Conservation (phyloP, 2,329 filamentous ascomycete genomes). For the Chalaropsis thielavioides region DNA sequence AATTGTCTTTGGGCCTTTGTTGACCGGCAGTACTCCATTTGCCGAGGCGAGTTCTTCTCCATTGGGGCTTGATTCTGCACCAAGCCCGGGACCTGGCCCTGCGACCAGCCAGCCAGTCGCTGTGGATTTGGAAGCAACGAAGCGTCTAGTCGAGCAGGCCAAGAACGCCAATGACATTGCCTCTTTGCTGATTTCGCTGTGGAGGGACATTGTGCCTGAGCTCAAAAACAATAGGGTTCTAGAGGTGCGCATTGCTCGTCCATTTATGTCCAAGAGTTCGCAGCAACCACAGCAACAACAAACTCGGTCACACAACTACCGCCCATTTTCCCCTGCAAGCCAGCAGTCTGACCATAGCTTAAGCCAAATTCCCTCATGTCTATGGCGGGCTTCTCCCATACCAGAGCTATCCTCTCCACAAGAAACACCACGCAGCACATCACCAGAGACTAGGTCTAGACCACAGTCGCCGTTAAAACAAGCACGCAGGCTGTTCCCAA, state of each 20-base stretch:
- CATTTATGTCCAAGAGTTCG: neutral
- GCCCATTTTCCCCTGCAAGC: neutral
- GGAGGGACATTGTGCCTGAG: constrained; percentile 34
- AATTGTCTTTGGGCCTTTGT: constrained; percentile 49
- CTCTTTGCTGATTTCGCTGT: constrained; percentile 52
- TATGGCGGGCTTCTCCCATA: constrained; percentile 2
- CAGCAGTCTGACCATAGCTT: neutral
- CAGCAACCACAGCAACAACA: constrained; percentile 4
- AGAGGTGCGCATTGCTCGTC: constrained; percentile 12
- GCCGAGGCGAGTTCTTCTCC: neutral
- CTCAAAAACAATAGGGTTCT: constrained; percentile 11
- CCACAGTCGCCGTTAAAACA: neutral
- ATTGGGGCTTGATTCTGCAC: neutral
- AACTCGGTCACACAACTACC: neutral
- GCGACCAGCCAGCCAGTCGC: neutral
- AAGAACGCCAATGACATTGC: constrained; percentile 43
- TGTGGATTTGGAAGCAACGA: constrained; percentile 11
- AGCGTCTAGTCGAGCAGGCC: constrained; percentile 36
- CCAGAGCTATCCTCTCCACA: neutral
- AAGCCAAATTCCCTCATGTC: neutral
- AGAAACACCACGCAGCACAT: neutral
- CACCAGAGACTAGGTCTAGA: neutral
- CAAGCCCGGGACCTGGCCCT: neutral
- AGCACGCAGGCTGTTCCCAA: constrained; percentile 5
- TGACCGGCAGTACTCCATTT: constrained; percentile 31